Base-by-base conservation (phyloP, 768 basidiomycete species). In the Chalciporus piperatus region DNA sequence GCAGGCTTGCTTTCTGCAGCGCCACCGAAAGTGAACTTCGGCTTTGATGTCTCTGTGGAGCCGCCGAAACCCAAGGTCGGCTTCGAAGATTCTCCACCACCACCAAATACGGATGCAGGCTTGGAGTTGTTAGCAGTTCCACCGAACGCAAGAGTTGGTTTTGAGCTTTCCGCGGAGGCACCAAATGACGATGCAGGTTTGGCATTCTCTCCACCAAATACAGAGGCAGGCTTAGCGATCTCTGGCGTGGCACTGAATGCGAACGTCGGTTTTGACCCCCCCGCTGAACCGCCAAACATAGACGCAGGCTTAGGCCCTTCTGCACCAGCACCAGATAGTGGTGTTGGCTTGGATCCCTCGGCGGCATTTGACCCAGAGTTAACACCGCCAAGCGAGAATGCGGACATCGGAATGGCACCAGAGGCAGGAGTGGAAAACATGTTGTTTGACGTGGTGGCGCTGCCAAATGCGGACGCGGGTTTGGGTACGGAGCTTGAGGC, bases 401-500 rank as follows among this genome's bases (percentile, higher is more conserved):
- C 25, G 13, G 45, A 28, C 22, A 55, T 35, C 17, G 58, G 47
- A 17, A 40, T 13, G 16, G 46, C 59, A 19, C 47, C 53, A 28
- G 54, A 52, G 25, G 52, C 41, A 44, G 62, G 52, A 30, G 59
- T 50, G 35, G 59, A 48, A 41, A 52, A 48, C 10, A 56, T 13
- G 17, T 52, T 56, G 32, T 51, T 63, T 14, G 63, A 58, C 7
- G 55, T 20, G 22, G 62, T 50, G 3, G 57, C 50, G 16, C 53
- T 59, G 7, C 52, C 33, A 28, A 56, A 56, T 38, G 54, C 43
- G 28, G 58, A 20, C 0, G 50, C 42, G 30, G 61, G 49, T 32
- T 59, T 66, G 13, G 60, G 50, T 27, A 57, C 43, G 4, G 64
- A 60, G 16, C 57, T 65, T 22, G 65, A 65, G 27, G 59, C 46